These are phyloP conservation scores for Claviceps spartinae DNA, from an alignment of 2,329 filamentous ascomycete species.

Conservation along the genomic window DNA sequence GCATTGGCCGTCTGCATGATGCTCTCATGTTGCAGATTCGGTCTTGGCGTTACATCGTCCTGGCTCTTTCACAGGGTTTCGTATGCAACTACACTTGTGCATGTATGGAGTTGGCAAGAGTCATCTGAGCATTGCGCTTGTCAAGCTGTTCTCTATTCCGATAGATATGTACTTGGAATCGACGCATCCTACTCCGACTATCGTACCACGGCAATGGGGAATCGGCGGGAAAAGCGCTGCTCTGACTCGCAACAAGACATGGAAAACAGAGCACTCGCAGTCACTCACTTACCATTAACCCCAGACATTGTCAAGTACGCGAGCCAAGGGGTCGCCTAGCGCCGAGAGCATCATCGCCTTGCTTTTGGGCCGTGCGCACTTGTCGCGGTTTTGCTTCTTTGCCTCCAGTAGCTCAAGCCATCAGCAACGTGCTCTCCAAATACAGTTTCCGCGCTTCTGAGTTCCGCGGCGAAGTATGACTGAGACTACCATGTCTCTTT, in stretches of 20 bases:
- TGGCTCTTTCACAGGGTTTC: background rate
- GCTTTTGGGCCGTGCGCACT: constrained; percentile 5
- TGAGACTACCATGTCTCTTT: constrained; percentile 4
- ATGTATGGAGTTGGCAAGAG: background rate
- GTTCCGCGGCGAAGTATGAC: constrained; percentile 1
- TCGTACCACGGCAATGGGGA: background rate
- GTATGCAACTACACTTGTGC: background rate
- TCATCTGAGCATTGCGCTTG: background rate
- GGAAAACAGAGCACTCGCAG: background rate
- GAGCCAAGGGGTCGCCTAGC: background rate
- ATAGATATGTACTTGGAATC: background rate
- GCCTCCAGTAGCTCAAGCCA: constrained; percentile 1
- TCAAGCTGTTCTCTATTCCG: background rate
- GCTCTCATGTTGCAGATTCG: background rate
- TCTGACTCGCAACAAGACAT: background rate
- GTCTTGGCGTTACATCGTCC: background rate
- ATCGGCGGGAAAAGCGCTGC: background rate
- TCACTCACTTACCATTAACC: background rate
- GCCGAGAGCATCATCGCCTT: constrained; percentile 3
- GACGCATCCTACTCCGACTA: background rate
- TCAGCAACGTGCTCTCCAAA: background rate
- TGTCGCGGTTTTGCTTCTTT: constrained; percentile 6
- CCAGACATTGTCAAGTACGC: background rate
- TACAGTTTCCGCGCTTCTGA: constrained; percentile 4
- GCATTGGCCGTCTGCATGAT: background rate